Evolutionary conservation across 768 basidiomycete species (phyloP), one percentile per base, ranked within the genome.

Genomic region (Leccinum subtestaceum): DNA sequence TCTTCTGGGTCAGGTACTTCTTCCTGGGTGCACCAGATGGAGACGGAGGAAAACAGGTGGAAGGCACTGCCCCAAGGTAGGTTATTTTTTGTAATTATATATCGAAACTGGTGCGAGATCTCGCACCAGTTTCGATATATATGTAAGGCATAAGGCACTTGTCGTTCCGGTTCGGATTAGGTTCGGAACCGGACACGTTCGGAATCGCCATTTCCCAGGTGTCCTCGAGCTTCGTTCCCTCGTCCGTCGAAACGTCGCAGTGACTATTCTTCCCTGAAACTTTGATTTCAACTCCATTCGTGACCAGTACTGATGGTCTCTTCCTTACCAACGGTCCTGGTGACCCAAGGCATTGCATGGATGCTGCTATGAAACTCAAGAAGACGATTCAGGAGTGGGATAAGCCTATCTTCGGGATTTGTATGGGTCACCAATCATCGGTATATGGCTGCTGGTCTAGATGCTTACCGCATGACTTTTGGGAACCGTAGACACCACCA

Each of bases 401-500:
- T 70, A 93, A 87, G 71, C 97, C 97, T 11, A 82, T 98, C 43
- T 98, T 98, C 65, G 97, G 97, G 56, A 96, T 99, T 65, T 99
- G 97, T 76, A 98, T 99, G 97, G 97, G 96, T 53, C 93, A 98
- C 72, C 96, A 99, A 84, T 99, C 65, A 91, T 99, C 65, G 97
- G 95, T 52, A 91, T 99, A 23, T 23, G 81, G 97, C 97, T 27
- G 96, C 95, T 23, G 96, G 97, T 21, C 75, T 98, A 55, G 95
- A 97, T 65, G 93, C 95, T 19, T 98, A 98, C 74, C 84, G 97
- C 47, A 99, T 99, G 97, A 94, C 89, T 10, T 99, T 98, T 71
- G 97, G 97, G n/a, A 98, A 99, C 73, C 89, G 97, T 64, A 96
- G 97, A 17, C 97, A 98, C 75, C 98, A 99, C 73, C 97, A 99